Evolutionary conservation across 768 basidiomycete species (phyloP).

Genomic region (Serendipita sp.): DNA sequence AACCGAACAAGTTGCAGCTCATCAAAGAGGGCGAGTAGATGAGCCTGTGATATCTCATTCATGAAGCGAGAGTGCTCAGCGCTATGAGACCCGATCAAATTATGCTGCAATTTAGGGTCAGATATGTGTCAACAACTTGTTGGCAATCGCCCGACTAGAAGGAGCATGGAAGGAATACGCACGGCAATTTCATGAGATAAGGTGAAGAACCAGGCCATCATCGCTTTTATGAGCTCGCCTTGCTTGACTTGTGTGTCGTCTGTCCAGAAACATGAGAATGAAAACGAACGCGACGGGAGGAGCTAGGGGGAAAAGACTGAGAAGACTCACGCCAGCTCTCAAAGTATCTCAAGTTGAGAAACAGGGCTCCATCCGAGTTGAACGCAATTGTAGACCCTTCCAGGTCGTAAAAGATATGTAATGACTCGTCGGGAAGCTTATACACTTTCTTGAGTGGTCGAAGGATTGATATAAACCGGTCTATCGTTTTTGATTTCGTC

Average conservation of each 20-base stretch:
- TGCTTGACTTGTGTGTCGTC: constrained; percentile 51
- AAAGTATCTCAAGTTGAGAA: constrained; percentile 74
- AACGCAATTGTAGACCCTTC: constrained; percentile 79
- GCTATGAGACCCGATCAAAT: constrained; percentile 72
- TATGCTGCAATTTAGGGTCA: constrained; percentile 30
- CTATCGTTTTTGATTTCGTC: constrained; percentile 23
- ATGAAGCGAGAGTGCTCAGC: constrained; percentile 29
- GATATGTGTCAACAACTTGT: neutral
- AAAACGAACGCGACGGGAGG: too few species aligned
- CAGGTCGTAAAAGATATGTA: constrained; percentile 79
- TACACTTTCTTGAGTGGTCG: constrained; percentile 52
- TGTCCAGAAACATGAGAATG: constrained; percentile 17
- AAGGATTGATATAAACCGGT: constrained; percentile 59
- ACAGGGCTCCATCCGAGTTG: constrained; percentile 77
- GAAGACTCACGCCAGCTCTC: constrained; percentile 67
- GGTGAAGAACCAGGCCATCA: constrained; percentile 82
- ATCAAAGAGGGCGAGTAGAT: neutral
- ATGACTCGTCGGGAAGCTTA: constrained; percentile 46
- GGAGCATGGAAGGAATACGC: neutral
- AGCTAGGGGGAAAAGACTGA: too few species aligned
- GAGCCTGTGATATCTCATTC: neutral
- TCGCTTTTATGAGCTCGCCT: constrained; percentile 42
- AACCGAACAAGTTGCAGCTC: neutral
- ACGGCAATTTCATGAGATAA: constrained; percentile 78
- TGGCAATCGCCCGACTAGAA: too few species aligned